Evolutionary conservation across 2,329 filamentous ascomycete genomes (phyloP).

Genomic region (Pseudogymnoascus sp.): DNA sequence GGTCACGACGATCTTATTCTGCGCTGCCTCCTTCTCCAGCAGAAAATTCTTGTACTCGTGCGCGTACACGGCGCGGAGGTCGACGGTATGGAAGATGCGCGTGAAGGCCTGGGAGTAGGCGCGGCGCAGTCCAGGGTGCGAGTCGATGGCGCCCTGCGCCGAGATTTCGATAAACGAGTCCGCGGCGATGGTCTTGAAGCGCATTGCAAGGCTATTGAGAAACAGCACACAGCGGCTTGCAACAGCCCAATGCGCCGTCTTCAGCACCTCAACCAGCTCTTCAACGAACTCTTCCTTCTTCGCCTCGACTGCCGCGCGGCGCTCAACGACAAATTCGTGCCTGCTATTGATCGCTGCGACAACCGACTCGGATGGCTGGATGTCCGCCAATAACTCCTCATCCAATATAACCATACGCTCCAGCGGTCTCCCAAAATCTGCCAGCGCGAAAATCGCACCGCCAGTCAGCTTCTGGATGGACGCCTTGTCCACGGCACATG

Average conservation of each 20-base stretch:
- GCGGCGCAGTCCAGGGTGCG: slow-evolving; percentile 76
- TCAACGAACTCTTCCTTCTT: slow-evolving; percentile 75
- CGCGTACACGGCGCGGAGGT: slow-evolving; percentile 75
- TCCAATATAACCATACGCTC: slow-evolving; percentile 82
- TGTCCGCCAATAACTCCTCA: slow-evolving; percentile 58
- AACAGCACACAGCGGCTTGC: slow-evolving; percentile 84
- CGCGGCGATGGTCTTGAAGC: slow-evolving; percentile 84
- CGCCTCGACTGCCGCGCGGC: slow-evolving; percentile 69
- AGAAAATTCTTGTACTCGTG: slow-evolving; percentile 87
- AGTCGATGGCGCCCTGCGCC: slow-evolving; percentile 75
- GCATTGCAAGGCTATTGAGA: slow-evolving; percentile 79
- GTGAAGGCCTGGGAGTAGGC: slow-evolving; percentile 76
- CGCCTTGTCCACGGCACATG: slow-evolving; percentile 83
- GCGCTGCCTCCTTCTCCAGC: slow-evolving; percentile 67
- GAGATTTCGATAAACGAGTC: slow-evolving; percentile 77
- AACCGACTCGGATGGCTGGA: slow-evolving; percentile 58
- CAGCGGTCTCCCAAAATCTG: slow-evolving; percentile 85
- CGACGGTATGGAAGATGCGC: slow-evolving; percentile 72
- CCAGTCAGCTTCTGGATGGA: slow-evolving; percentile 87
- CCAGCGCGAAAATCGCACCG: slow-evolving; percentile 73
- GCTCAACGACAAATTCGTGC: slow-evolving; percentile 65
- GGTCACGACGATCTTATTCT: slow-evolving; percentile 66
- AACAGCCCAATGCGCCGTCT: slow-evolving; percentile 90
- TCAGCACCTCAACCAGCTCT: slow-evolving; percentile 71
- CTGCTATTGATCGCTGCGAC: slow-evolving; percentile 54